A percentile compares a stretch with the other conserved stretches of the same genome.
Evolutionary conservation across 1,284 basidiomycete species (phyloP).

Genomic region (Apiotrichum veenhuisii): DNA sequence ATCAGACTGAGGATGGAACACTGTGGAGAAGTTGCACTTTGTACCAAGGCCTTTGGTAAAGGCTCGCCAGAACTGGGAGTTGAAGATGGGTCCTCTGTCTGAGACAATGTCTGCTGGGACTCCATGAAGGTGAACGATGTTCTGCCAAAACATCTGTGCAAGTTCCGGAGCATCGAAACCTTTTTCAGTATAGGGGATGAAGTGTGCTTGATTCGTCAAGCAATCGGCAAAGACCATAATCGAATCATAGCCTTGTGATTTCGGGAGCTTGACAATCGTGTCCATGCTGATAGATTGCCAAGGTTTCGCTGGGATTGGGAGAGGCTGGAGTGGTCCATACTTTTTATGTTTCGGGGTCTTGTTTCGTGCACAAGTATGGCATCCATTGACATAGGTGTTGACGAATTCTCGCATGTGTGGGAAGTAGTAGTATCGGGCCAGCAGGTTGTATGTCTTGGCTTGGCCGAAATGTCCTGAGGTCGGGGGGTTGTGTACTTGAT

Average conservation of each 20-base stretch:
- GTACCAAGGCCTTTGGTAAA: conserved; percentile 34
- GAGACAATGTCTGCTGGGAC: too few relatives aligned
- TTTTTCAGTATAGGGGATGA: too few relatives aligned
- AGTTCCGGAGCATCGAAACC: too few relatives aligned
- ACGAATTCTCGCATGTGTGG: conserved; percentile 23
- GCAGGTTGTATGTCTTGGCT: conserved; percentile 40
- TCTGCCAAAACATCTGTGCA: neutral
- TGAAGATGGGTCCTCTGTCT: too few relatives aligned
- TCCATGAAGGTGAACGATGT: neutral
- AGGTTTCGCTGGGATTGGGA: conserved; percentile 48
- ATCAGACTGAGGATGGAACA: neutral
- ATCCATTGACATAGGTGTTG: conserved; percentile 43
- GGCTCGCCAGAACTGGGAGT: conserved; percentile 25
- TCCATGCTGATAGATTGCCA: conserved; percentile 54
- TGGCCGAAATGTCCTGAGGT: conserved; percentile 52
- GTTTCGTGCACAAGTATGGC: conserved; percentile 51
- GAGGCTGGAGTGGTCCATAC: conserved; percentile 47
- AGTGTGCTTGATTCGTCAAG: too few relatives aligned
- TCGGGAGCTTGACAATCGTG: conserved; percentile 52
- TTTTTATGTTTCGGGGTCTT: conserved; percentile 28
- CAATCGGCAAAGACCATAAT: conserved; percentile 52
- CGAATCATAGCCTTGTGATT: conserved; percentile 43
- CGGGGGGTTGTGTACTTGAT: conserved; percentile 33
- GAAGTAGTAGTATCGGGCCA: conserved; percentile 34
- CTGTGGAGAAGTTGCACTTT: neutral